Evolutionary conservation across 352 stramenopile genomes (phyloP).

Genomic region (Discostella stelligera): DNA sequence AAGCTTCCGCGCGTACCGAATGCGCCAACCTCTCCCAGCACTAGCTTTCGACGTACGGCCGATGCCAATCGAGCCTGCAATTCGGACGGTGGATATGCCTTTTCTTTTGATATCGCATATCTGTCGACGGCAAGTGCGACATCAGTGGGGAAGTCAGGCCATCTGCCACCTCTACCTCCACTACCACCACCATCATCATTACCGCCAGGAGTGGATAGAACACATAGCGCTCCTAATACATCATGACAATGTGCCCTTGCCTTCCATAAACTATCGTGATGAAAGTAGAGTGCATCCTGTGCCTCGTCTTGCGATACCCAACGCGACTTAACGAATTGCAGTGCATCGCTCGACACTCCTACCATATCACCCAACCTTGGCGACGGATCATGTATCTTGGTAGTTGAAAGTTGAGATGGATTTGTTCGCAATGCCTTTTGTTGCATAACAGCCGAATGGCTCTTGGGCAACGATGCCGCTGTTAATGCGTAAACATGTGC

Average conservation of each 20-base stretch:
- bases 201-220: slow-evolving; percentile 28
- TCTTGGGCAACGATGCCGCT: slow-evolving; percentile 40
- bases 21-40: slow-evolving; percentile 67
- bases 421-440: slow-evolving; percentile 7
- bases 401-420: neutral
- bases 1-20: slow-evolving; percentile 7
- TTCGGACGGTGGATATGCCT: slow-evolving; percentile 47
- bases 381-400: slow-evolving; percentile 12
- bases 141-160: slow-evolving; percentile 71
- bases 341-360: slow-evolving; percentile 48
- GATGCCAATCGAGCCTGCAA: slow-evolving; percentile 62
- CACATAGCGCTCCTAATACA: slow-evolving; percentile 67
- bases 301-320: slow-evolving; percentile 74
- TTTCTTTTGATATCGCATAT: slow-evolving; percentile 63
- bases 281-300: slow-evolving; percentile 81
- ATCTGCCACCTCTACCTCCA: slow-evolving; percentile 40
- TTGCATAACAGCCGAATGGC: slow-evolving; percentile 4
- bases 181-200: neutral
- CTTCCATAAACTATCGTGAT: slow-evolving; percentile 74
- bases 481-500: slow-evolving; percentile 66
- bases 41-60: slow-evolving; percentile 70
- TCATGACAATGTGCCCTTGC: slow-evolving; percentile 64
- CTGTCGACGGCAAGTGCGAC: slow-evolving; percentile 61
- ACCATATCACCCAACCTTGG: slow-evolving; percentile 20
- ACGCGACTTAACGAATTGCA: slow-evolving; percentile 63